A percentile compares a stretch with the other conserved stretches of the same genome.
phyloP scores from a whole-genome alignment of 306 rosid species.

The Inga leiocalycina region DNA sequence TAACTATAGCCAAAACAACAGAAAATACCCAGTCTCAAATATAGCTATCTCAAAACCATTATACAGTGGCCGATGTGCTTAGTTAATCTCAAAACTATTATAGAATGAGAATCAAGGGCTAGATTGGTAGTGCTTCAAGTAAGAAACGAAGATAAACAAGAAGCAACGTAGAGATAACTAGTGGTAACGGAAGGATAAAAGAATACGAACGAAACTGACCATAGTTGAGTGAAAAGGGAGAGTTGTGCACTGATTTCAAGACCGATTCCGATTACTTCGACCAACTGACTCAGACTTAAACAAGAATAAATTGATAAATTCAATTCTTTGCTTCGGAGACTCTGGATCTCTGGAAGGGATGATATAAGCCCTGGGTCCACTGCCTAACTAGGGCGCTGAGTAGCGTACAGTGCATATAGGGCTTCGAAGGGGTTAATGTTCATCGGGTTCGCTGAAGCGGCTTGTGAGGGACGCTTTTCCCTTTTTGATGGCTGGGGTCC shows the following conservation, averaged over 20 bases:
- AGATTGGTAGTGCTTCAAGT: background rate
- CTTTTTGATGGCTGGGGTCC: background rate
- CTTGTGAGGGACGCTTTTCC: background rate
- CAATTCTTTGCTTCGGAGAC: slow-evolving; percentile 8
- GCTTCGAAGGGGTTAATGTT: slow-evolving; percentile 4
- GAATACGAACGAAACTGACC: slow-evolving; percentile 34
- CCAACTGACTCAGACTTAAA: background rate
- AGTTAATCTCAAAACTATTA: background rate
- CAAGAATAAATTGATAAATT: background rate
- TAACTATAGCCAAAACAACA: slow-evolving; percentile 37
- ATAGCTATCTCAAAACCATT: background rate
- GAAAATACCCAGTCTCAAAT: slow-evolving; percentile 11
- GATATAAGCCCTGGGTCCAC: slow-evolving; percentile 2
- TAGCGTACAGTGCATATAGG: slow-evolving; percentile 24
- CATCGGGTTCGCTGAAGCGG: background rate
- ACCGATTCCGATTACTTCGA: background rate
- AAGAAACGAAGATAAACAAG: background rate
- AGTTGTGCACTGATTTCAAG: background rate
- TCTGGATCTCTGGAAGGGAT: slow-evolving; percentile 8
- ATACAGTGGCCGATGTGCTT: background rate
- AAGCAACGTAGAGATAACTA: background rate
- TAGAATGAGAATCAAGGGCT: background rate
- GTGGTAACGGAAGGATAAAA: background rate
- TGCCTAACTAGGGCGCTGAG: background rate
- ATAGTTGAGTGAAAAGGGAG: slow-evolving; percentile 29